A percentile compares a stretch with the other conserved stretches of the same genome.
Conservation (phyloP, 2,329 filamentous ascomycete genomes). For the Xylariaceae sp. region DNA sequence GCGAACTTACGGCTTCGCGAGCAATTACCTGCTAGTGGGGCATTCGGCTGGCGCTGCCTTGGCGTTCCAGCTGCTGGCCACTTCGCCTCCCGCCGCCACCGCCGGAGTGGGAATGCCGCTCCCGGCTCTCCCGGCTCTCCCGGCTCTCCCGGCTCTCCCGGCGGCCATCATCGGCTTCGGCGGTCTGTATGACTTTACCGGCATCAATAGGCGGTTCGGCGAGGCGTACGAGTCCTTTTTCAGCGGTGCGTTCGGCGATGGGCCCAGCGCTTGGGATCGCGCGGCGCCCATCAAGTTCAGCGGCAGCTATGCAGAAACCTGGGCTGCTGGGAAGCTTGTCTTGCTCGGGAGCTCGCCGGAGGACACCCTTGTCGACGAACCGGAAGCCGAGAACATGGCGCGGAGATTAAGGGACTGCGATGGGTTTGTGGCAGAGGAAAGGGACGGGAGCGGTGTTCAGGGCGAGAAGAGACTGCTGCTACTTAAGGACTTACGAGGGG, state of each 20-base stretch:
- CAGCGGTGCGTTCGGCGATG: conserved; percentile 54
- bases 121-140: conserved; percentile 31
- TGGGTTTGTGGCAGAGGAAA: conserved; percentile 19
- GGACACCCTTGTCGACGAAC: conserved; percentile 48
- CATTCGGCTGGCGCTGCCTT: conserved; percentile 61
- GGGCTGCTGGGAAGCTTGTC: conserved; percentile 29
- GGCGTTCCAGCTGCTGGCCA: conserved; percentile 53
- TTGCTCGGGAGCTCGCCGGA: conserved; percentile 43
- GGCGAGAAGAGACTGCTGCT: conserved; percentile 28
- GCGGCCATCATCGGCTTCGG: conserved; percentile 54
- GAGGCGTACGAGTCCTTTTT: conserved; percentile 54
- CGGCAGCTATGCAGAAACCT: conserved; percentile 38
- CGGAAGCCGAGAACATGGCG: conserved; percentile 55
- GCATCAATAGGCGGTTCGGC: conserved; percentile 43
- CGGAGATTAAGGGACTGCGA: conserved; percentile 38
- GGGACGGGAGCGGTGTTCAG: neutral
- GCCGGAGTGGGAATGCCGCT: conserved; percentile 20
- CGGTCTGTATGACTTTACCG: conserved; percentile 61
- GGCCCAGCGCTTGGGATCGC: conserved; percentile 44
- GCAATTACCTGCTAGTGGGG: conserved; percentile 51
- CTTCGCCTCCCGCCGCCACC: conserved; percentile 23
- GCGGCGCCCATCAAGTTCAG: conserved; percentile 48
- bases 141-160: conserved; percentile 39
- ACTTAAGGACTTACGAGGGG: conserved; percentile 46
- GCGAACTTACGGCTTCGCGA: conserved; percentile 37